Evolutionary conservation across 768 basidiomycete species (phyloP).

Genomic region (Lactifluus hygrophoroides): DNA sequence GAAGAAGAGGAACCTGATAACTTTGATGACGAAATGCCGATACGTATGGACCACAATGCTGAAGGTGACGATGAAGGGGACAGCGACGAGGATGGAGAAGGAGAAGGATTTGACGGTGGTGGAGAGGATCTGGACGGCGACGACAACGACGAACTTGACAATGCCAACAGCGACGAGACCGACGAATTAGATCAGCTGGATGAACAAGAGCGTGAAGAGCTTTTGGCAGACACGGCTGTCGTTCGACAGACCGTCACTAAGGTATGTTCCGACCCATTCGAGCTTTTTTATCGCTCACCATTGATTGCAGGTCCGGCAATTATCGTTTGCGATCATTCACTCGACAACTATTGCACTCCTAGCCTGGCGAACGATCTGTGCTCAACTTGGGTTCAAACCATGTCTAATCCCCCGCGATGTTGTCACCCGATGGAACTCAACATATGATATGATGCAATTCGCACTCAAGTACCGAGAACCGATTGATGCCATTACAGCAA

Average conservation of each 20-base stretch:
- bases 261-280: too few species aligned
- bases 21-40: neutral
- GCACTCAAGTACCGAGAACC: neutral
- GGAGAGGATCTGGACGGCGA: too few species aligned
- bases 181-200: too few species aligned
- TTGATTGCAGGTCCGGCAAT: neutral
- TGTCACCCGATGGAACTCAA: slow-evolving; percentile 25
- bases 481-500: slow-evolving; percentile 6
- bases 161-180: too few species aligned
- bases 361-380: slow-evolving; percentile 14
- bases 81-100: too few species aligned
- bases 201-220: too few species aligned
- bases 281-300: too few species aligned
- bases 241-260: neutral
- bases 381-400: neutral
- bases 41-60: too few species aligned
- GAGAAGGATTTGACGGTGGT: too few species aligned
- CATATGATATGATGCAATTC: slow-evolving; percentile 8
- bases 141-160: too few species aligned
- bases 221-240: too few species aligned
- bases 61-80: too few species aligned
- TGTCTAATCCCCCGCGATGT: slow-evolving; percentile 24
- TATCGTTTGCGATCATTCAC: neutral
- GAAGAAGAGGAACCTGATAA: neutral
- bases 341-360: slow-evolving; percentile 22